A percentile compares a stretch with the other conserved stretches of the same genome.
These are phyloP conservation scores for Kodamaea neixiangensis DNA, from an alignment of 805 yeast genomes.

Conservation along the genomic window DNA sequence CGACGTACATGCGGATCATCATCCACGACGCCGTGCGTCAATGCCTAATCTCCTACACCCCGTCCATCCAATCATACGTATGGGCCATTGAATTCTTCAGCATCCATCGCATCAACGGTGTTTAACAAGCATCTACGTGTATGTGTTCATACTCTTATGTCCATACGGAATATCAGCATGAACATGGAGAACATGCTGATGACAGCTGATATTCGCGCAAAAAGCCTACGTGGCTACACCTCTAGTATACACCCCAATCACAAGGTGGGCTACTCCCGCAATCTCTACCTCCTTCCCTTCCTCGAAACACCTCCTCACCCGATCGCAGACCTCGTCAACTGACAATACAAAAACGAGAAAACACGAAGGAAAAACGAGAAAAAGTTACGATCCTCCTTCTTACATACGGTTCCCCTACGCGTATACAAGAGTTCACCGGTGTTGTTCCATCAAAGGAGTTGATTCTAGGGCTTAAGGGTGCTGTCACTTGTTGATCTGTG, in stretches of 20 bases:
- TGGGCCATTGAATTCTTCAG: no score
- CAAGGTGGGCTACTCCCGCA: background rate
- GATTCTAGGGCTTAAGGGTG: background rate
- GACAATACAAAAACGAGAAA: conserved; percentile 1
- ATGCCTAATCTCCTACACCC: background rate
- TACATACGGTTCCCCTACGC: background rate
- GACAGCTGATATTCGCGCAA: no score
- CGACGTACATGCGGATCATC: conserved; percentile 3
- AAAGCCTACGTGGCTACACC: no score
- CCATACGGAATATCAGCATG: no score
- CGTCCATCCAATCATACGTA: background rate
- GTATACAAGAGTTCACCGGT: background rate
- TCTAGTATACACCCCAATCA: background rate
- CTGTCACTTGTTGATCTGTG: background rate
- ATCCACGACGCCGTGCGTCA: background rate
- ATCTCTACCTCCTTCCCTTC: background rate
- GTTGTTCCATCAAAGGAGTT: background rate
- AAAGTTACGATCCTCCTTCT: conserved; percentile 1
- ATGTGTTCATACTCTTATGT: no score
- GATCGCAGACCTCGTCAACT: background rate
- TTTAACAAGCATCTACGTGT: no score
- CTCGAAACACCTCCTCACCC: background rate
- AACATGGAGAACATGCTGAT: no score
- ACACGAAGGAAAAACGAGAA: conserved; percentile 4
- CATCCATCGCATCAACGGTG: background rate